These are phyloP conservation scores for Populus deltoides DNA, from an alignment of 345 rosid species.

Conservation along the genomic window DNA sequence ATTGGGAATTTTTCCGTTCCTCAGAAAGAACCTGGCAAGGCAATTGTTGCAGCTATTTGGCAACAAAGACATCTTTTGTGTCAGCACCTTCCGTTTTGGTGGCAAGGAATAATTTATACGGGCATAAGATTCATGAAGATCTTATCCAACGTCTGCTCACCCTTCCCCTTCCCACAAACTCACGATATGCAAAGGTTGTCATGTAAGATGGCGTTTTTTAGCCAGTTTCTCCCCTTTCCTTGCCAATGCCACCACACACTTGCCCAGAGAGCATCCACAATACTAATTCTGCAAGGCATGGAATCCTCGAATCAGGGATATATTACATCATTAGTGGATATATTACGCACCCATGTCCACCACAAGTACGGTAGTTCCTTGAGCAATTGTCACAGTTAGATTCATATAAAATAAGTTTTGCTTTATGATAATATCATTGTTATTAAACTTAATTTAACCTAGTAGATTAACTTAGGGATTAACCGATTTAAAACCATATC, in stretches of 20 bases:
- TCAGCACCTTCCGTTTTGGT: not conserved
- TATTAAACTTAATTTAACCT: too few species aligned
- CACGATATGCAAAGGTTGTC: not conserved
- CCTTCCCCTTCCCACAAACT: not conserved
- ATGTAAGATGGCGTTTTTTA: not conserved
- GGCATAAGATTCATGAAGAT: not conserved
- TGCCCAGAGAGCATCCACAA: not conserved
- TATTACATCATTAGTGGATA: not conserved
- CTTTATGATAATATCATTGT: fast-evolving
- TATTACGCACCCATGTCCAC: not conserved
- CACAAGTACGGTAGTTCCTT: not conserved
- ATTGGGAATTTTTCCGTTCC: not conserved
- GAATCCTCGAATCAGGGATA: not conserved
- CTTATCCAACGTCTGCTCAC: not conserved
- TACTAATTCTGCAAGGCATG: not conserved
- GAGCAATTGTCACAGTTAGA: not conserved
- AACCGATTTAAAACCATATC: fast-evolving
- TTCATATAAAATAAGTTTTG: not conserved
- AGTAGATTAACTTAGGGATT: too few species aligned
- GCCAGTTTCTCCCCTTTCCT: not conserved
- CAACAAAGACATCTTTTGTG: not conserved
- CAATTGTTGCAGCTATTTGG: not conserved
- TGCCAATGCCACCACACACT: not conserved
- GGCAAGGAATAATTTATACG: not conserved
- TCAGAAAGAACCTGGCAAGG: not conserved